These are phyloP conservation scores for Diplodia scrobiculata DNA, from an alignment of 2,329 filamentous ascomycete genomes.

Conservation along the genomic window DNA sequence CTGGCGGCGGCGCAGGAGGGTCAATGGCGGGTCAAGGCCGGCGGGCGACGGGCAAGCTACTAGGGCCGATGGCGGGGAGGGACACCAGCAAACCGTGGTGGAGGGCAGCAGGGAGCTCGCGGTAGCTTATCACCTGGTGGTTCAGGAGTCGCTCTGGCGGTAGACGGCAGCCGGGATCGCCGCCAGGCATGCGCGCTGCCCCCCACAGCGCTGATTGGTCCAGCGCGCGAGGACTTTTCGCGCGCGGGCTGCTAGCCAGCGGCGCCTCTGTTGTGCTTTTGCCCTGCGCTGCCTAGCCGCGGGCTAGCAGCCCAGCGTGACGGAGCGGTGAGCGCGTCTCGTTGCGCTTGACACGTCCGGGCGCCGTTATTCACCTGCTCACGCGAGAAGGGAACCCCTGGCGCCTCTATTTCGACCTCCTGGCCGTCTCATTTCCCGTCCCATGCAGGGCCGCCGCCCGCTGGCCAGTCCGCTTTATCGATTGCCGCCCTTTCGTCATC, in stretches of 20 bases:
- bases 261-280: conserved; percentile 14
- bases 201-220: conserved; percentile 22
- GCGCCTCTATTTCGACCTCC: conserved; percentile 23
- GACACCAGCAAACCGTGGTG: conserved; percentile 9
- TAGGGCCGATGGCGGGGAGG: conserved; percentile 14
- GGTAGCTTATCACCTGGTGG: conserved; percentile 16
- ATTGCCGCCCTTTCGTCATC: conserved; percentile 13
- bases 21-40: conserved; percentile 15
- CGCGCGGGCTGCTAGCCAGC: not conserved
- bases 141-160: conserved; percentile 27
- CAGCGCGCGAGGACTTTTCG: conserved; percentile 4
- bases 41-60: not conserved
- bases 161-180: conserved; percentile 25
- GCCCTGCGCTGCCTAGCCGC: conserved; percentile 4
- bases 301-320: not conserved
- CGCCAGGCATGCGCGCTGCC: conserved; percentile 21
- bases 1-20: not conserved
- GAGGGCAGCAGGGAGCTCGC: conserved; percentile 19
- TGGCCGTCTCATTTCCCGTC: conserved; percentile 14
- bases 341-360: not conserved
- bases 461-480: conserved; percentile 25
- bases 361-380: conserved; percentile 1
- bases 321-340: conserved; percentile 20
- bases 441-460: conserved; percentile 19
- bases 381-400: conserved; percentile 7